Conservation (phyloP, 1,284 basidiomycete species). For the Termitomyces sp. region DNA sequence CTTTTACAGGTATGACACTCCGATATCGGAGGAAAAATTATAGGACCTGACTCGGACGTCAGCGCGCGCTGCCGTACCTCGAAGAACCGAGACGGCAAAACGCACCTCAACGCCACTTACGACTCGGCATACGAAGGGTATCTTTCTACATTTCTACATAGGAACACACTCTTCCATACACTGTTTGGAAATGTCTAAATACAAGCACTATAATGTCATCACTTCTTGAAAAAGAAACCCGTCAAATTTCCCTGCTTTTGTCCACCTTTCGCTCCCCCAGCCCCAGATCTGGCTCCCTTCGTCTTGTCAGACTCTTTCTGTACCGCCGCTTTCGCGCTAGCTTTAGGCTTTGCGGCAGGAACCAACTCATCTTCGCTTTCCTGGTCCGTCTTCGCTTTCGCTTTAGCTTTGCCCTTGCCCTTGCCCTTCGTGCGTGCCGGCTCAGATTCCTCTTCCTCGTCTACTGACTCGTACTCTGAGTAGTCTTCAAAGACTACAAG, state of each 20-base stretch:
- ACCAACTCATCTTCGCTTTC: conserved; percentile 5
- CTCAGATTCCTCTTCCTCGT: conserved; percentile 47
- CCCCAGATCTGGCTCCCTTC: conserved; percentile 7
- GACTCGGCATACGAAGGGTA: too few relatives aligned
- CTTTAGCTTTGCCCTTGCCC: conserved; percentile 28
- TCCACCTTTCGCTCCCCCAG: conserved; percentile 9
- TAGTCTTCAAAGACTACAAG: conserved; percentile 67
- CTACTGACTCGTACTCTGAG: conserved; percentile 73
- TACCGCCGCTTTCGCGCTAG: conserved; percentile 4
- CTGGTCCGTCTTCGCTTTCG: conserved; percentile 22
- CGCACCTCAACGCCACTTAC: too few relatives aligned
- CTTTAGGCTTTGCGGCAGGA: conserved; percentile 11
- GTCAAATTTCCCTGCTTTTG: conserved; percentile 25
- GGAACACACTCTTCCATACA: too few relatives aligned
- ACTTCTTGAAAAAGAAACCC: conserved; percentile 29
- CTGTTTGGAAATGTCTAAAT: too few relatives aligned
- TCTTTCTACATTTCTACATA: too few relatives aligned
- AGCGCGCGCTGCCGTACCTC: too few relatives aligned
- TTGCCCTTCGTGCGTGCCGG: conserved; percentile 28
- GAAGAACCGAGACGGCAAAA: too few relatives aligned
- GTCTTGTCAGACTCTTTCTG: conserved; percentile 3
- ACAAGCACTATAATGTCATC: not conserved
- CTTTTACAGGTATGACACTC: not conserved
- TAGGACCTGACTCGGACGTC: too few relatives aligned
- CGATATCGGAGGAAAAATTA: not conserved